Percentiles rank a stretch among this genome's conserved stretches.
These are phyloP conservation scores for Pythium scleroteichum DNA, from an alignment of 352 stramenopile genomes.

Conservation along the genomic window DNA sequence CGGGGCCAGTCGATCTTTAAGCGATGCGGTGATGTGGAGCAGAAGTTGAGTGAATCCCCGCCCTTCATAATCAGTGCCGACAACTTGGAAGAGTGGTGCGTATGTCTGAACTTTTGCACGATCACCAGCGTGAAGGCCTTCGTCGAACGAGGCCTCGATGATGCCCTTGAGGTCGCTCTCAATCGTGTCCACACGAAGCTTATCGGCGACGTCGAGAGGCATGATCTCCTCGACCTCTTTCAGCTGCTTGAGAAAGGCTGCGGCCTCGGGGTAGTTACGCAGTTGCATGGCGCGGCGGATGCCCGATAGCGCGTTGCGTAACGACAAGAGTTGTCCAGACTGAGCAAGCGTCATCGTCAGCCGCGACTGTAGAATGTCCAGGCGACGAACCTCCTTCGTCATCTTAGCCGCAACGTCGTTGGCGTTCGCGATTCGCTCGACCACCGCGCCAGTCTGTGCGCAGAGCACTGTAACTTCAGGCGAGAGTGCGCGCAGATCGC, in stretches of 20 bases:
- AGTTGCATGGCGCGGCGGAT: constrained; percentile 77
- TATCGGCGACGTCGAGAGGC: constrained; percentile 78
- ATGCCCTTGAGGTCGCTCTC: constrained; percentile 82
- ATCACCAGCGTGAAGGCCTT: constrained; percentile 49
- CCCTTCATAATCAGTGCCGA: constrained; percentile 71
- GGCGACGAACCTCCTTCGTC: constrained; percentile 78
- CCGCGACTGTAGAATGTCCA: constrained; percentile 83
- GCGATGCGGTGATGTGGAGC: constrained; percentile 37
- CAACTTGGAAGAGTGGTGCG: constrained; percentile 73
- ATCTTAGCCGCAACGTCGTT: constrained; percentile 91
- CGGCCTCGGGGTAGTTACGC: constrained; percentile 69
- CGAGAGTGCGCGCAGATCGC: constrained; percentile 54
- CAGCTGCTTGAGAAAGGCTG: constrained; percentile 71
- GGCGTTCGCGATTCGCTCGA: constrained; percentile 81
- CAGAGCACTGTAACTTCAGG: constrained; percentile 73
- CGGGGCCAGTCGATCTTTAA: constrained; percentile 37
- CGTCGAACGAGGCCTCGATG: constrained; percentile 70
- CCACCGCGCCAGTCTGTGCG: constrained; percentile 75
- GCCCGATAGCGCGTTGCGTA: constrained; percentile 76
- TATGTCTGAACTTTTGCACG: constrained; percentile 55
- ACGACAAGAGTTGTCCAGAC: constrained; percentile 67
- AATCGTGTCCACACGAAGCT: constrained; percentile 80
- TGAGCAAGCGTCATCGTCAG: constrained; percentile 61
- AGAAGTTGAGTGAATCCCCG: constrained; percentile 60
- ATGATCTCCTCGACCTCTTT: constrained; percentile 78